These are phyloP conservation scores for Cylindrodendrum hubeiense DNA, from an alignment of 2,329 filamentous ascomycete genomes.

Conservation along the genomic window DNA sequence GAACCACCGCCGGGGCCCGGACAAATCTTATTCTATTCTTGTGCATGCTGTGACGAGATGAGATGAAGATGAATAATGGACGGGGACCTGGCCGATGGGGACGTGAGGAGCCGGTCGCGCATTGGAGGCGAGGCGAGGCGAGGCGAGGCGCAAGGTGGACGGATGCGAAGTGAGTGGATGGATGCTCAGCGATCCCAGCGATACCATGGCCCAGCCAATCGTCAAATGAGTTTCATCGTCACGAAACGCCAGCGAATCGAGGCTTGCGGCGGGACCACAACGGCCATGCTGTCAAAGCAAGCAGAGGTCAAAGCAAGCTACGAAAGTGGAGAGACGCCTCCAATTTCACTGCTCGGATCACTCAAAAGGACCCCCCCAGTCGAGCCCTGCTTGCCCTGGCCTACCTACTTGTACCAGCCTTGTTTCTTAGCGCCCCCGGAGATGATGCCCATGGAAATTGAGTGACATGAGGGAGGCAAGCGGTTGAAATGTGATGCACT, in stretches of 20 bases:
- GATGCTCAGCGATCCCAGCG: neutral
- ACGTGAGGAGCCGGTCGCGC: neutral
- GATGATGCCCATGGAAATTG: slow-evolving; percentile 12
- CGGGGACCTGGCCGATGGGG: neutral
- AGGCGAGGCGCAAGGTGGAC: too few relatives aligned
- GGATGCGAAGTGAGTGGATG: too few relatives aligned
- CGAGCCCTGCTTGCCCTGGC: neutral
- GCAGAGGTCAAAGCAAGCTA: slow-evolving; percentile 18
- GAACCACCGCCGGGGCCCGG: neutral
- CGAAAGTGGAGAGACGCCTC: slow-evolving; percentile 11
- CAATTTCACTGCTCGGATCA: slow-evolving; percentile 1
- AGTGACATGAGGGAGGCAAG: slow-evolving; percentile 9
- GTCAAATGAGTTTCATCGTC: slow-evolving; percentile 22
- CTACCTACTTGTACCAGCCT: too few relatives aligned
- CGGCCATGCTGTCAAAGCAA: slow-evolving; percentile 13
- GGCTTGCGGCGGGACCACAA: slow-evolving; percentile 5
- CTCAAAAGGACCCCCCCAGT: neutral
- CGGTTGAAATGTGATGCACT: slow-evolving; percentile 14
- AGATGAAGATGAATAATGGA: slow-evolving; percentile 17
- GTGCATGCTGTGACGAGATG: slow-evolving; percentile 18
- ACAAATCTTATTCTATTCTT: slow-evolving; percentile 22
- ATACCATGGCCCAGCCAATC: neutral
- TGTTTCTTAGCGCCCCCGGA: slow-evolving; percentile 3
- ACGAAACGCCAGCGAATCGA: slow-evolving; percentile 25
- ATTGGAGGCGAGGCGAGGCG: neutral